These are phyloP conservation scores for Apiospora koreana DNA, from an alignment of 2,329 filamentous ascomycete species.

Conservation along the genomic window DNA sequence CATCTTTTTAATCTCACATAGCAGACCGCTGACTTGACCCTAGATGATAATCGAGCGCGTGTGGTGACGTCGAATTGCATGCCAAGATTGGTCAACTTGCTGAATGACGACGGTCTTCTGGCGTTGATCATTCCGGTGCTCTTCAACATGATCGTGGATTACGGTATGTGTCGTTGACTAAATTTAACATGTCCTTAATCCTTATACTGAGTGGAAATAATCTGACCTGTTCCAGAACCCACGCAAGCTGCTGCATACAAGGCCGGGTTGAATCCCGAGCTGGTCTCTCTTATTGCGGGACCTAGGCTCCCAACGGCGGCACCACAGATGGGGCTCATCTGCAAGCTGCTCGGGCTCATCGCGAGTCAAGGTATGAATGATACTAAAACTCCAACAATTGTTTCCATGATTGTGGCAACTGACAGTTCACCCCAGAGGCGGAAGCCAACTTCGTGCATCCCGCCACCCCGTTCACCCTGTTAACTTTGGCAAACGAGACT, in stretches of 20 bases:
- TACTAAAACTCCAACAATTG: neutral
- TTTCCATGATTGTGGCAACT: neutral
- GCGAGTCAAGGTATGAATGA: slow-evolving; percentile 45
- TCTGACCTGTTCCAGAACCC: slow-evolving; percentile 44
- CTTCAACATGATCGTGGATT: slow-evolving; percentile 65
- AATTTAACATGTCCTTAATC: neutral
- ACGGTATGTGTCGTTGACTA: slow-evolving; percentile 45
- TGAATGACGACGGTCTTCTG: slow-evolving; percentile 49
- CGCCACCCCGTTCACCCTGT: slow-evolving; percentile 48
- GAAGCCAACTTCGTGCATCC: slow-evolving; percentile 47
- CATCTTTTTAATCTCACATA: slow-evolving; percentile 6
- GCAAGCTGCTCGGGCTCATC: slow-evolving; percentile 58
- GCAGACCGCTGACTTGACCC: slow-evolving; percentile 14
- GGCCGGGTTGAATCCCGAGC: slow-evolving; percentile 48
- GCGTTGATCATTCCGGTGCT: slow-evolving; percentile 59
- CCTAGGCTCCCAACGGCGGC: slow-evolving; percentile 43
- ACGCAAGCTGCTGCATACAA: slow-evolving; percentile 58
- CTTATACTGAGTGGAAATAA: neutral
- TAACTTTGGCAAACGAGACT: slow-evolving; percentile 47
- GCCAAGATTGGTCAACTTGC: slow-evolving; percentile 46
- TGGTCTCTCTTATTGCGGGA: slow-evolving; percentile 51
- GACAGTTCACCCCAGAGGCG: slow-evolving; percentile 39
- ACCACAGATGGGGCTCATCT: slow-evolving; percentile 52
- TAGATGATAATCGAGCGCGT: slow-evolving; percentile 60
- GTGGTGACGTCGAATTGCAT: slow-evolving; percentile 53